These are phyloP conservation scores for Diutina pseudorugosa DNA, from an alignment of 1,139 yeast species.

Conservation along the genomic window DNA sequence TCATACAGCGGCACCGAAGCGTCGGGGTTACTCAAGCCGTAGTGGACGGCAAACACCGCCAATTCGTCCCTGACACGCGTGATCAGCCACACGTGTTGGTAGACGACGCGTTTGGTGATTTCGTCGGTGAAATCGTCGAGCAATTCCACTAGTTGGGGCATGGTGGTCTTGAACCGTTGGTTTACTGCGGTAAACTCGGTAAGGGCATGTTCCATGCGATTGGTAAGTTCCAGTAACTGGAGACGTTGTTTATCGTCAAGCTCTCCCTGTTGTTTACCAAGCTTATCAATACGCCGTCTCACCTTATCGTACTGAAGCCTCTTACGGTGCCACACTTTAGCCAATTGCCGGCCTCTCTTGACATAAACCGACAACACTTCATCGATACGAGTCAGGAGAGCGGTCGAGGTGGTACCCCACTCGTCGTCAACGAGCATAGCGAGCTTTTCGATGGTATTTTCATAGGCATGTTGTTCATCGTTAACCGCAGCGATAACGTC, in stretches of 20 bases:
- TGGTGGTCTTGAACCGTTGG: slow-evolving; percentile 23
- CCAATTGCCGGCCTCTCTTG: neutral
- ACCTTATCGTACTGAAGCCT: slow-evolving; percentile 21
- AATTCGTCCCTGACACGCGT: slow-evolving; percentile 18
- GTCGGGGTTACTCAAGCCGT: slow-evolving; percentile 19
- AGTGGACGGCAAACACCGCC: slow-evolving; percentile 21
- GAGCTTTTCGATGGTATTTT: neutral
- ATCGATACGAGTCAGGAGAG: neutral
- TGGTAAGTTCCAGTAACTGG: slow-evolving; percentile 20
- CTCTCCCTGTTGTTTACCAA: slow-evolving; percentile 24
- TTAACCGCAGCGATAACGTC: neutral
- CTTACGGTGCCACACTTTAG: slow-evolving; percentile 1
- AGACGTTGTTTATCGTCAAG: slow-evolving; percentile 27
- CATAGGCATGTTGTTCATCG: neutral
- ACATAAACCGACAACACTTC: neutral
- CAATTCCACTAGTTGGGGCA: slow-evolving; percentile 35
- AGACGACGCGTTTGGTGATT: slow-evolving; percentile 22
- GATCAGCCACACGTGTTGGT: slow-evolving; percentile 21
- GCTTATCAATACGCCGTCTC: slow-evolving; percentile 27
- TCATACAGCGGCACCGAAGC: slow-evolving; percentile 7
- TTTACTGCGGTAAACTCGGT: slow-evolving; percentile 23
- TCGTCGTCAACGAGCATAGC: neutral
- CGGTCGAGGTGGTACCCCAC: neutral
- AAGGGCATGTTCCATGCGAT: slow-evolving; percentile 18
- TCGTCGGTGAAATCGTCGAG: slow-evolving; percentile 41